Evolutionary conservation across 2,329 filamentous ascomycete species (phyloP).

Genomic region (Phyllosticta paracitricarpa): DNA sequence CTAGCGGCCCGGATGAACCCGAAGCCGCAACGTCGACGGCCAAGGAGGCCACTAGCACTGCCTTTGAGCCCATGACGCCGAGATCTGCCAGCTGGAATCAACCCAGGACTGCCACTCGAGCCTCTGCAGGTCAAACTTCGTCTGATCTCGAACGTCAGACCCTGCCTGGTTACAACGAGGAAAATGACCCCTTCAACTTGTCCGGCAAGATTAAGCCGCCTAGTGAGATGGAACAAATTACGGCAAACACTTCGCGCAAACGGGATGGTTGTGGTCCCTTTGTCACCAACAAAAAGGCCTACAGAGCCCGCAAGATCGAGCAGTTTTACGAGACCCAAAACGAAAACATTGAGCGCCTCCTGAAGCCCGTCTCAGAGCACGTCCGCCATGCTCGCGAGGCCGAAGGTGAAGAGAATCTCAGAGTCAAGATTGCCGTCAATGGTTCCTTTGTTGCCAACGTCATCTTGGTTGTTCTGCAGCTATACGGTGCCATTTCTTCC

Average conservation of each 20-base stretch:
- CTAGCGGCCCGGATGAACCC: constrained; percentile 17
- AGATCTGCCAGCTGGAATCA: constrained; percentile 18
- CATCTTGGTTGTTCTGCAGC: constrained; percentile 65
- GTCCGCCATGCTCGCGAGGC: constrained; percentile 70
- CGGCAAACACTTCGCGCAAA: constrained; percentile 71
- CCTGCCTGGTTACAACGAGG: constrained; percentile 48
- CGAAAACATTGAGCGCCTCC: constrained; percentile 79
- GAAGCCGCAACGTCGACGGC: constrained; percentile 14
- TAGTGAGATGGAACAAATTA: constrained; percentile 65
- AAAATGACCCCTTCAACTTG: constrained; percentile 74
- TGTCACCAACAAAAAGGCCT: constrained; percentile 31
- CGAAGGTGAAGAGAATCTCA: constrained; percentile 69
- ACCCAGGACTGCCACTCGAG: constrained; percentile 24
- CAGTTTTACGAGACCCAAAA: constrained; percentile 88
- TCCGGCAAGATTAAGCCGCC: constrained; percentile 67
- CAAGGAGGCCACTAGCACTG: constrained; percentile 28
- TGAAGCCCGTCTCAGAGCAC: constrained; percentile 91
- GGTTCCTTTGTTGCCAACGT: constrained; percentile 72
- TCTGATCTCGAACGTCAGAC: constrained; percentile 38
- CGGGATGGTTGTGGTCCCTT: constrained; percentile 45
- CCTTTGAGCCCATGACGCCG: constrained; percentile 25
- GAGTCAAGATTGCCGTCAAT: constrained; percentile 58
- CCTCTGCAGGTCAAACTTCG: constrained; percentile 19
- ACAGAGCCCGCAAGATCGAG: constrained; percentile 50
- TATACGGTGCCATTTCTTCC: constrained; percentile 80